Evolutionary conservation across 768 basidiomycete genomes (phyloP).

Genomic region (Russula lepida): DNA sequence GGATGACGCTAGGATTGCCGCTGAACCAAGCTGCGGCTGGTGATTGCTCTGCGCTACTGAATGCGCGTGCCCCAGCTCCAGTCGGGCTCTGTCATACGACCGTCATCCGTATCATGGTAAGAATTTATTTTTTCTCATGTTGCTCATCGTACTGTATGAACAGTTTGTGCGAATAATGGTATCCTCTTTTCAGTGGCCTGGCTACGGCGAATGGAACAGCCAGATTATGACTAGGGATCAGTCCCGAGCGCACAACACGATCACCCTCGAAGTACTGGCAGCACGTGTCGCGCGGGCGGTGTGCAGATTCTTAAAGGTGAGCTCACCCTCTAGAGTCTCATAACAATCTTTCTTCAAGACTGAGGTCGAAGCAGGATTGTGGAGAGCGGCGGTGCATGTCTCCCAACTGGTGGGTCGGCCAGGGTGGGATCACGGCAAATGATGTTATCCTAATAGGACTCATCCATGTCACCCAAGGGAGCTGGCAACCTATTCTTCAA

Average conservation of each 20-base stretch:
- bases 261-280: not conserved
- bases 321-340: not conserved
- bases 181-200: slow-evolving; percentile 7
- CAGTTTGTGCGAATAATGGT: not conserved
- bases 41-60: not conserved
- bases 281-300: slow-evolving; percentile 4
- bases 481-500: slow-evolving; percentile 18
- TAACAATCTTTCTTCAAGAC: not conserved
- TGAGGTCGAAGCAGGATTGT: not conserved
- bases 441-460: slow-evolving; percentile 11
- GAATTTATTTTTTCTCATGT: not conserved
- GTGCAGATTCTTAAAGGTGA: slow-evolving; percentile 6
- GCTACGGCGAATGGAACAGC: not conserved
- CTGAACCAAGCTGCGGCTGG: not conserved
- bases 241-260: not conserved
- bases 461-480: slow-evolving; percentile 9
- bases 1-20: not conserved
- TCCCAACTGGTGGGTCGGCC: slow-evolving; percentile 2
- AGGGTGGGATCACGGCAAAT: slow-evolving; percentile 6
- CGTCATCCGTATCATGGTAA: slow-evolving; percentile 5
- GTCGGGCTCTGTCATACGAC: not conserved
- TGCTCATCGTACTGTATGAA: not conserved
- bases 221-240: slow-evolving; percentile 14
- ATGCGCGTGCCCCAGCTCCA: not conserved
- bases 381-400: not conserved